Evolutionary conservation across 768 basidiomycete species (phyloP), one percentile per base, ranked within the genome.

Genomic region (Collybia mongolica): DNA sequence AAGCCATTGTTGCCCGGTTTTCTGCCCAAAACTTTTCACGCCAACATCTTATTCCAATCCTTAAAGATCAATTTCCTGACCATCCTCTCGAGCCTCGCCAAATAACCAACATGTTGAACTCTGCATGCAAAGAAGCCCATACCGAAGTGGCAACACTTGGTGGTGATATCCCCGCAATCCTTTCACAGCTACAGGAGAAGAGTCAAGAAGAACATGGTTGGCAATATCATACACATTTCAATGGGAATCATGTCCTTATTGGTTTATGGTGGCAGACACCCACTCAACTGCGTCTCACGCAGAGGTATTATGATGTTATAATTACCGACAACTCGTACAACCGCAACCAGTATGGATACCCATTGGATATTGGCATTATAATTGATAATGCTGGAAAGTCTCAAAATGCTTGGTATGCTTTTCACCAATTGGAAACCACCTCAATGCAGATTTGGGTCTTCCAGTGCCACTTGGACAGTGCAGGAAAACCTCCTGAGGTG

Each of bases 221-320:
- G 66, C 14, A 39, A 18, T 62, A 24, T 39, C 42, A 55, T 1
- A 18, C 65, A 6, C 52, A 54, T 37, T 6, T 65, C 2, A 56
- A 64, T 24, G 52, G 53, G 2, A 6, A 12, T 43, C 17, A 51
- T 42, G 41, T 54, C 7, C 53, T 64, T 5, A 56, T 44, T 23
- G 60, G 36, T 5, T 18, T 69, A 2, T 69, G 62, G 58, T 72
- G 70, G 69, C 65, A 66, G 48, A 65, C 63, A 6, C 67, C 67
- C 12, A 20, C 28, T 1, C 69, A 71, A 44, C 51, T 44, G 0
- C 40, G 55, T 2, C 59, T 69, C 7, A 54, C 57, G 3, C 17
- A 41, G 17, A 55, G 42, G 7, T 64, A 41, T 40, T 39, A 20
- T 6, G 64, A 65, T 39, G 46, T 64, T 35, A 45, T 65, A 4